A percentile compares a stretch with the other conserved stretches of the same genome.
Conservation (phyloP, 2,329 filamentous ascomycete genomes). For the Dactylellina haptotyla region DNA sequence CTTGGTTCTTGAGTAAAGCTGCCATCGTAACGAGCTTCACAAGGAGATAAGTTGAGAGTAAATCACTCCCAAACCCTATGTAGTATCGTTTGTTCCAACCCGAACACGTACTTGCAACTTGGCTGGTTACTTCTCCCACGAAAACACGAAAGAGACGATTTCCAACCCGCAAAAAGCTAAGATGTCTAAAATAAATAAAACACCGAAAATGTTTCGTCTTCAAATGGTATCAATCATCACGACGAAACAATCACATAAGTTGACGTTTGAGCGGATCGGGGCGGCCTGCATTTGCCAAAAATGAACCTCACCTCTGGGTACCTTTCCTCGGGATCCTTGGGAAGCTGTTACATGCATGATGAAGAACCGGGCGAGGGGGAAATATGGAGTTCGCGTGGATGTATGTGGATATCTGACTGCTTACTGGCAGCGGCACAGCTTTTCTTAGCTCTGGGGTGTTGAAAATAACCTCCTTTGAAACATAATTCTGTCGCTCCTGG, state of each 20-base stretch:
- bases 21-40: conserved; percentile 50
- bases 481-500: conserved; percentile 44
- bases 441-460: conserved; percentile 38
- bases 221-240: conserved; percentile 30
- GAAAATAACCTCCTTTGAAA: conserved; percentile 52
- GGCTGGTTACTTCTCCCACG: conserved; percentile 14
- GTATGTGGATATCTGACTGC: conserved; percentile 34
- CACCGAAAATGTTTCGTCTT: conserved; percentile 17
- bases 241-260: conserved; percentile 35
- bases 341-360: conserved; percentile 49
- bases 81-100: conserved; percentile 39
- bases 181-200: conserved; percentile 14
- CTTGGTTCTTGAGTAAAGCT: conserved; percentile 22
- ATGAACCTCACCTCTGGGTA: conserved; percentile 53
- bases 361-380: conserved; percentile 35
- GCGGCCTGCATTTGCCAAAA: conserved; percentile 54
- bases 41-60: conserved; percentile 46
- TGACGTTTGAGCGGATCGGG: conserved; percentile 49
- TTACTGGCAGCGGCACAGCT: conserved; percentile 46
- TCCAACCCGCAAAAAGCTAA: neutral
- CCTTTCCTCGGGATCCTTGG: conserved; percentile 44
- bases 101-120: conserved; percentile 23
- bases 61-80: conserved; percentile 35
- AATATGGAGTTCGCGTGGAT: conserved; percentile 1
- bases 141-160: conserved; percentile 16